phyloP scores from a whole-genome alignment of 2,329 filamentous ascomycete species.

The Curvularia eragrostidis region DNA sequence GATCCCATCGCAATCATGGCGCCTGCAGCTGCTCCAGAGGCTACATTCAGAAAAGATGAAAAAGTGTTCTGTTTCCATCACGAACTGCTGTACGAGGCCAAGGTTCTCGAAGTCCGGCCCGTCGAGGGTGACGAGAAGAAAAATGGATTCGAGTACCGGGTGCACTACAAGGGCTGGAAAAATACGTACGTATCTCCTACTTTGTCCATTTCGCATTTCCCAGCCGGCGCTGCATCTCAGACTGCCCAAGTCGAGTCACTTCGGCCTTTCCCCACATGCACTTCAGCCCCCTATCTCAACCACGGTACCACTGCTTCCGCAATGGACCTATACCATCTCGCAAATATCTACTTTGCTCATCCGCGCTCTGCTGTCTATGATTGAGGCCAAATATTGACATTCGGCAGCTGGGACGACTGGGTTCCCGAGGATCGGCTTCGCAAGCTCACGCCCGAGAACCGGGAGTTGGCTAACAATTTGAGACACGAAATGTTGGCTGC shows the following conservation, averaged over 20 bases:
- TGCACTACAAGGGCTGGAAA: constrained; percentile 99
- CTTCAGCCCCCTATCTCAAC: constrained; percentile 11
- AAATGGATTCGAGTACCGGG: constrained; percentile 82
- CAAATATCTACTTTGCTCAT: not conserved
- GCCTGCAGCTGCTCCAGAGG: constrained; percentile 61
- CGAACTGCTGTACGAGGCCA: constrained; percentile 96
- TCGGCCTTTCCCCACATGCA: constrained; percentile 21
- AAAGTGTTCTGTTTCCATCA: constrained; percentile 96
- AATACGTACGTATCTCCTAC: constrained; percentile 71
- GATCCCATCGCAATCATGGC: constrained; percentile 50
- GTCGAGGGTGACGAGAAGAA: constrained; percentile 70
- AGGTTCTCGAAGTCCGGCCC: constrained; percentile 80
- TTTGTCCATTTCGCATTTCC: constrained; percentile 8
- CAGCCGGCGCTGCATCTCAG: not conserved
- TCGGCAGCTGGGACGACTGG: constrained; percentile 91
- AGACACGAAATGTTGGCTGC: constrained; percentile 71
- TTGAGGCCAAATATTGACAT: constrained; percentile 21
- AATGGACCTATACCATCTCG: not conserved
- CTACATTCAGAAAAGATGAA: constrained; percentile 76
- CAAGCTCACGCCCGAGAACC: constrained; percentile 94
- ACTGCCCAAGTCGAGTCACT: constrained; percentile 13
- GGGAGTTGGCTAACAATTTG: constrained; percentile 80
- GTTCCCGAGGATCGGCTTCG: constrained; percentile 90
- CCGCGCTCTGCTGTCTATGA: not conserved
- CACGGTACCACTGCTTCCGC: constrained; percentile 21